Percentiles rank a stretch among this genome's conserved stretches.
These are phyloP conservation scores for Selaginella moellendorffii DNA, from an alignment of 75 land plant genomes.

Conservation along the genomic window DNA sequence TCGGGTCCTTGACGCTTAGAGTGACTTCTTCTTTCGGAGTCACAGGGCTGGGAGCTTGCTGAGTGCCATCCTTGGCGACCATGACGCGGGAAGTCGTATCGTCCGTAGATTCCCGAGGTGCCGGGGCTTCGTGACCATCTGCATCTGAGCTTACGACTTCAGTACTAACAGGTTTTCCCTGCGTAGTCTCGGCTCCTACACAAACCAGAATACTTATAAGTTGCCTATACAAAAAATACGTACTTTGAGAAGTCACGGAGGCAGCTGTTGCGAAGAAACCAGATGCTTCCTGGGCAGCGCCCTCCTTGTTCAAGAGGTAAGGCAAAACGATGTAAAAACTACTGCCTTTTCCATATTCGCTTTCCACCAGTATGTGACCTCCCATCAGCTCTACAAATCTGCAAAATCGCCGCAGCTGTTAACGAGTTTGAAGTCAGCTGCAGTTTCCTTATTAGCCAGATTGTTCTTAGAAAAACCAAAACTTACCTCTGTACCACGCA, in stretches of 20 bases:
- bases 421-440: background rate
- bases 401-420: constrained; percentile 1
- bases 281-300: background rate
- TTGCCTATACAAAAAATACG: too few relatives aligned
- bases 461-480: background rate
- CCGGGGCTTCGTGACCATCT: too few relatives aligned
- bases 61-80: too few relatives aligned
- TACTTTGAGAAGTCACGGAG: background rate
- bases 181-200: too few relatives aligned
- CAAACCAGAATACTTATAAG: too few relatives aligned
- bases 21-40: too few relatives aligned
- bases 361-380: constrained; percentile 14
- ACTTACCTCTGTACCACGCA: constrained; percentile 12
- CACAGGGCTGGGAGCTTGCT: too few relatives aligned
- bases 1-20: too few relatives aligned
- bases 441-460: background rate
- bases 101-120: too few relatives aligned
- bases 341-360: constrained; percentile 18
- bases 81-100: too few relatives aligned
- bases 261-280: background rate
- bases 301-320: background rate
- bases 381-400: constrained; percentile 22
- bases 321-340: constrained; percentile 10
- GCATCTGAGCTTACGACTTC: too few relatives aligned
- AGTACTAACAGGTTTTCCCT: too few relatives aligned